phyloP scores from a whole-genome alignment of 2,329 filamentous ascomycete species.

The Colletotrichum cuscutae region DNA sequence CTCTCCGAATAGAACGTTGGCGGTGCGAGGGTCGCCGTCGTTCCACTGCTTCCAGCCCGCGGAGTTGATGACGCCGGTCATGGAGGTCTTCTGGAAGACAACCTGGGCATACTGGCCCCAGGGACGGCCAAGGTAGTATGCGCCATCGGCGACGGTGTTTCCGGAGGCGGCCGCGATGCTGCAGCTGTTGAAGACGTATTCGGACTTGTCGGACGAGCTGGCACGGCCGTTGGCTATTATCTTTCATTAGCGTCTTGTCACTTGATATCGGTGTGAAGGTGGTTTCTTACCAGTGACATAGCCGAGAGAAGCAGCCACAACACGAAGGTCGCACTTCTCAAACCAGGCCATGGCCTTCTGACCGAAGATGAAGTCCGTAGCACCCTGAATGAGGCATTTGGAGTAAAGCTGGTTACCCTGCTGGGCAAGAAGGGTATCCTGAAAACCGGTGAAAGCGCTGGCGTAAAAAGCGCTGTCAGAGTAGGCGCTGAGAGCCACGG shows the following conservation, averaged over 20 bases:
- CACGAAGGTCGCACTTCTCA: slow-evolving; percentile 52
- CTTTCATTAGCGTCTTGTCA: neutral
- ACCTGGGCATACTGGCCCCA: slow-evolving; percentile 59
- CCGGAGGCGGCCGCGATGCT: slow-evolving; percentile 51
- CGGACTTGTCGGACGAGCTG: slow-evolving; percentile 44
- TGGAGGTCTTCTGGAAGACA: slow-evolving; percentile 57
- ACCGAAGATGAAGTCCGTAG: slow-evolving; percentile 62
- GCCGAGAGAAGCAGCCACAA: slow-evolving; percentile 46
- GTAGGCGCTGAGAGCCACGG: slow-evolving; percentile 57
- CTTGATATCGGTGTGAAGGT: no score
- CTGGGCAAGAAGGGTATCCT: slow-evolving; percentile 61
- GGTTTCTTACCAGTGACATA: slow-evolving; percentile 52
- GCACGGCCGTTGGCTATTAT: slow-evolving; percentile 53
- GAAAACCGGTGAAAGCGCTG: slow-evolving; percentile 56
- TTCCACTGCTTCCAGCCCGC: slow-evolving; percentile 70
- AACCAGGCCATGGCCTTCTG: slow-evolving; percentile 56
- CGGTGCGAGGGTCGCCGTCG: slow-evolving; percentile 56
- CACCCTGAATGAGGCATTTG: slow-evolving; percentile 55
- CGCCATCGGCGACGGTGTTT: slow-evolving; percentile 47
- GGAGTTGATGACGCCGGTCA: slow-evolving; percentile 67
- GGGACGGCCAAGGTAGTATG: slow-evolving; percentile 60
- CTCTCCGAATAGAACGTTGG: slow-evolving; percentile 66
- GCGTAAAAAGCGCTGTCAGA: slow-evolving; percentile 59
- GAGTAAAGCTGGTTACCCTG: slow-evolving; percentile 59
- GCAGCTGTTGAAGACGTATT: slow-evolving; percentile 59